phyloP scores from a whole-genome alignment of 306 rosid genomes.

The Lotus japonicus region DNA sequence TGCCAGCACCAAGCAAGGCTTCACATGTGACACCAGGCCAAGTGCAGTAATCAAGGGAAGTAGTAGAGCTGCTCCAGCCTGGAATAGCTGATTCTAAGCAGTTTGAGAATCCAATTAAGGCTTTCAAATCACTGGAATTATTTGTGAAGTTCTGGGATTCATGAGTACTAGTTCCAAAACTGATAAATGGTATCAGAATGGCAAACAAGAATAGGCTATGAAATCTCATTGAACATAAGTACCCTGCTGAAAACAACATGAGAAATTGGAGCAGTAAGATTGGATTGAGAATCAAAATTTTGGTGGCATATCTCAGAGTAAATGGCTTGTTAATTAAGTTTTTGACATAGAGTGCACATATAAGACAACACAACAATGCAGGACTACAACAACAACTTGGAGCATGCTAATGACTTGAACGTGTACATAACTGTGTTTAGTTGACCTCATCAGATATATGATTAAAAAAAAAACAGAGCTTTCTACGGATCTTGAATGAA shows the following conservation, averaged over 20 bases:
- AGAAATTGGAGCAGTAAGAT: neutral
- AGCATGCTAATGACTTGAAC: neutral
- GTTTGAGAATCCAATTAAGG: constrained; percentile 20
- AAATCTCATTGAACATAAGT: neutral
- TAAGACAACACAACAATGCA: neutral
- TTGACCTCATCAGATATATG: neutral
- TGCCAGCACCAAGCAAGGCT: neutral
- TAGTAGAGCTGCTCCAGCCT: constrained; percentile 3
- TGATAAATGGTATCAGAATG: neutral
- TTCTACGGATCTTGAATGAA: neutral
- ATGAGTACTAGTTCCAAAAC: neutral
- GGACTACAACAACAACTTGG: neutral
- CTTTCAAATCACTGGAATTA: constrained; percentile 18
- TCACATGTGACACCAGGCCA: constrained; percentile 30
- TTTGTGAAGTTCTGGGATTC: constrained; percentile 5
- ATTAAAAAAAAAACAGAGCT: neutral
- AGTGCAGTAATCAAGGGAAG: constrained; percentile 11
- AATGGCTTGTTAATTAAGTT: neutral
- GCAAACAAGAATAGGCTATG: neutral
- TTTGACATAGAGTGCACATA: neutral
- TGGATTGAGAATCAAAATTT: neutral
- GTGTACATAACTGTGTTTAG: neutral
- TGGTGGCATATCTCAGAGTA: neutral
- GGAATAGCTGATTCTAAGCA: neutral
- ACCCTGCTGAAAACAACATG: neutral